Evolutionary conservation across 345 rosid species (phyloP).

Genomic region (Eucalyptus pauciflora): DNA sequence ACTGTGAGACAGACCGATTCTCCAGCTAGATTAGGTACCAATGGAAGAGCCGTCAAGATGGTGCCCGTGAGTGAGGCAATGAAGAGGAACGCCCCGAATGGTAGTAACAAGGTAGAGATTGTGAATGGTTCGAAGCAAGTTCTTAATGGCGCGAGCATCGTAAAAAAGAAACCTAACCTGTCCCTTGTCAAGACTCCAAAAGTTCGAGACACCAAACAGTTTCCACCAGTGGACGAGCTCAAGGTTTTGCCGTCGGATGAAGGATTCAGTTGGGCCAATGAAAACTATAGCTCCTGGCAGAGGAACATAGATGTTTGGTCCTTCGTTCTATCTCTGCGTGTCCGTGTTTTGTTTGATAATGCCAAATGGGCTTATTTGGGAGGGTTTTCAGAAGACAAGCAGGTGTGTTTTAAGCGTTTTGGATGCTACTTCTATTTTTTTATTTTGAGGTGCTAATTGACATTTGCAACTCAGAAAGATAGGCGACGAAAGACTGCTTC

Average conservation of each 20-base stretch:
- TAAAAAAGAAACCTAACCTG: conserved; percentile 22
- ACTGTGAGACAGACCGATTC: conserved; percentile 50
- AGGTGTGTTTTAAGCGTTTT: conserved; percentile 22
- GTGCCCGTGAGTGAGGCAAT: conserved; percentile 63
- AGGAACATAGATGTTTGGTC: conserved; percentile 93
- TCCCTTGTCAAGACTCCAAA: conserved; percentile 27
- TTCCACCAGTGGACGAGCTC: conserved; percentile 57
- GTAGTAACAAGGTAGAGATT: conserved; percentile 20
- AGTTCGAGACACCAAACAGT: conserved; percentile 14
- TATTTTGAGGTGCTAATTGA: neutral
- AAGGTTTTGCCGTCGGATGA: conserved; percentile 83
- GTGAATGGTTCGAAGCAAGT: conserved; percentile 48
- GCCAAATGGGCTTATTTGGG: conserved; percentile 82
- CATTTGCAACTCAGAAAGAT: conserved; percentile 30
- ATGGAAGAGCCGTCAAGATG: conserved; percentile 66
- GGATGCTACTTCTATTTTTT: neutral
- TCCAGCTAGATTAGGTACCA: conserved; percentile 34
- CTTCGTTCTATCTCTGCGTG: conserved; percentile 55
- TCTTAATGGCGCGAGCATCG: conserved; percentile 48
- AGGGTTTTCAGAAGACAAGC: conserved; percentile 74
- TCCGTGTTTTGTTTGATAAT: conserved; percentile 67
- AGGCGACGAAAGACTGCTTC: conserved; percentile 68
- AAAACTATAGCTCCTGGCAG: conserved; percentile 64
- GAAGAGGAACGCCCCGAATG: conserved; percentile 26
- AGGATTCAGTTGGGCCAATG: conserved; percentile 92